Evolutionary conservation across 2,329 filamentous ascomycete genomes (phyloP).

Genomic region (Coniochaeta prunicola): DNA sequence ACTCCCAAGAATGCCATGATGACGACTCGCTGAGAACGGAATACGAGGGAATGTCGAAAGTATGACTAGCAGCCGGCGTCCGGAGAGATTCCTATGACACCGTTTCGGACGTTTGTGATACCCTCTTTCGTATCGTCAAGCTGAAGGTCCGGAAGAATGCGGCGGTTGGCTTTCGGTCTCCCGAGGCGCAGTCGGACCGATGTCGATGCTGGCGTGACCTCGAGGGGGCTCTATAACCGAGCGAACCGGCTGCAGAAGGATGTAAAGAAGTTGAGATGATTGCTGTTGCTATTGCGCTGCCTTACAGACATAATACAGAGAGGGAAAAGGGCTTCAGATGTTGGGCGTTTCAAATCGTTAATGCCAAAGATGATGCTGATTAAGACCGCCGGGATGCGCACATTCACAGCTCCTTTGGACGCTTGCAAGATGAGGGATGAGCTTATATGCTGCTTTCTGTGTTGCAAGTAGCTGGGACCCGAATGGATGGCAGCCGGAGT

Average conservation of each 20-base stretch:
- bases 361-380: slow-evolving; percentile 2
- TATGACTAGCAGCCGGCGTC: not conserved
- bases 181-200: not conserved
- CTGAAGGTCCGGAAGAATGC: not conserved
- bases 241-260: not conserved
- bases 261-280: not conserved
- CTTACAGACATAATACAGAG: slow-evolving; percentile 1
- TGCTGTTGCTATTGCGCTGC: not conserved
- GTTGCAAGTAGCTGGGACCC: not conserved
- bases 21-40: not conserved
- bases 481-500: not conserved
- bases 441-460: not conserved
- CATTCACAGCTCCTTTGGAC: not conserved
- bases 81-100: not conserved
- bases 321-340: not conserved
- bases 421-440: not conserved
- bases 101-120: too few species aligned
- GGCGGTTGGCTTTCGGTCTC: not conserved
- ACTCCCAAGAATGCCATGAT: slow-evolving; percentile 87
- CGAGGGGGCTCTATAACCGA: not conserved
- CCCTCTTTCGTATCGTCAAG: too few species aligned
- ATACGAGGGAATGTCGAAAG: not conserved
- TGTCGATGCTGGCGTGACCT: not conserved
- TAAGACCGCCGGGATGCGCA: not conserved
- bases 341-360: not conserved